A percentile compares a stretch with the other conserved stretches of the same genome.
Evolutionary conservation across 345 rosid genomes (phyloP).

Genomic region (Eucalyptus pumila): DNA sequence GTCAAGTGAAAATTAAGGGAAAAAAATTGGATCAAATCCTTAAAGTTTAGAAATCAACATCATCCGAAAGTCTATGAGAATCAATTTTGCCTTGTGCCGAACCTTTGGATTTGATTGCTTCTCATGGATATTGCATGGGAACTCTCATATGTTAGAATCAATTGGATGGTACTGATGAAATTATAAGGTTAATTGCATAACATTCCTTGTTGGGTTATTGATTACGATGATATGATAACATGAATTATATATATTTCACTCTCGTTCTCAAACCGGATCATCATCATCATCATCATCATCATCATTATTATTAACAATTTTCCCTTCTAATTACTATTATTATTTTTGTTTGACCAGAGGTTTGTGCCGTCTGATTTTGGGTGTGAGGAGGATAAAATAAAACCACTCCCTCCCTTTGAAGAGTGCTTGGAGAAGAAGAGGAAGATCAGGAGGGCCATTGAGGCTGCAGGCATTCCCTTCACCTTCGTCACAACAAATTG

Average conservation of each 20-base stretch:
- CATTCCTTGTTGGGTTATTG: background rate
- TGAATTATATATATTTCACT: background rate
- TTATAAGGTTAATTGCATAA: background rate
- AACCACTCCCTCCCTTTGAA: constrained; percentile 21
- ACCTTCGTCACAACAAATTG: constrained; percentile 24
- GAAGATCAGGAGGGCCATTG: constrained; percentile 21
- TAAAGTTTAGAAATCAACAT: background rate
- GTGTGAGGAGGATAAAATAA: constrained; percentile 22
- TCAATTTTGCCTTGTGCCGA: background rate
- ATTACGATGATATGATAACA: background rate
- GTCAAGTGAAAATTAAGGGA: background rate
- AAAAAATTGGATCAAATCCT: background rate
- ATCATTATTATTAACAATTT: no score
- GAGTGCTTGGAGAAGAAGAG: constrained; percentile 17
- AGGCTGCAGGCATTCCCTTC: constrained; percentile 25
- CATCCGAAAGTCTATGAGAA: background rate
- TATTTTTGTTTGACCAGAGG: constrained; percentile 4
- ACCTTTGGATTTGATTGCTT: background rate
- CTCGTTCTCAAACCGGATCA: no score
- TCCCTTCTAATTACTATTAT: no score
- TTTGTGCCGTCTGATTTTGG: constrained; percentile 42
- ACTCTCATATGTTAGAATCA: background rate
- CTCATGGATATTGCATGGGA: background rate
- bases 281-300: background rate
- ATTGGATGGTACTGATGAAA: background rate